These are phyloP conservation scores for Candolleomyces eurysporus DNA, from an alignment of 768 basidiomycete genomes.

Conservation along the genomic window DNA sequence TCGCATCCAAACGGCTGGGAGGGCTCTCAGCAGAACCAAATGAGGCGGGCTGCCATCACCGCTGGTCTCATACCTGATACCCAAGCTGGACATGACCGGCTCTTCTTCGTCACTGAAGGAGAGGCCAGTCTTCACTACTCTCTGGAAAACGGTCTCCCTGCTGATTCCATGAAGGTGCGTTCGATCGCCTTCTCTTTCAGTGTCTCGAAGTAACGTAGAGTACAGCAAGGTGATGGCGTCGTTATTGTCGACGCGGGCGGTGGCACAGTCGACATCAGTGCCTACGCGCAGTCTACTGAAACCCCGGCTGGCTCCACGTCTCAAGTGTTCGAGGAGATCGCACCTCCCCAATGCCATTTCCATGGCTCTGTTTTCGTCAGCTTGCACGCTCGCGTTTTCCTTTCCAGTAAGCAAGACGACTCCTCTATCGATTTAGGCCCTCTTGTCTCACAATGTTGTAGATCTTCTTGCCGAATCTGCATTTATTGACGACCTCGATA, in stretches of 20 bases:
- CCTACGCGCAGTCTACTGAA: slow-evolving; percentile 31
- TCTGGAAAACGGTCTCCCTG: slow-evolving; percentile 12
- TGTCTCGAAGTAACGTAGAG: neutral
- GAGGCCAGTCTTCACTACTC: slow-evolving; percentile 57
- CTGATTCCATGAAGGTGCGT: slow-evolving; percentile 10
- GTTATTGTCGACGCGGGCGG: slow-evolving; percentile 60
- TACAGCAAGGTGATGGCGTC: slow-evolving; percentile 42
- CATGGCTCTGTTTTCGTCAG: slow-evolving; percentile 47
- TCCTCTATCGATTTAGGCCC: neutral
- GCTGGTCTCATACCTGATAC: slow-evolving; percentile 42
- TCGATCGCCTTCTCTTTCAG: neutral
- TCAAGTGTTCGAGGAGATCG: slow-evolving; percentile 40
- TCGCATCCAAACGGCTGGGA: slow-evolving; percentile 59
- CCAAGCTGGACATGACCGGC: slow-evolving; percentile 28
- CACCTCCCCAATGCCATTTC: slow-evolving; percentile 37
- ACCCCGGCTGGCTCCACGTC: slow-evolving; percentile 11
- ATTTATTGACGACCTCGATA: slow-evolving; percentile 15
- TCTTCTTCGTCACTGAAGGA: slow-evolving; percentile 53
- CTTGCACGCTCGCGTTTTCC: slow-evolving; percentile 31
- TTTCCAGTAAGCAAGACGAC: slow-evolving; percentile 26
- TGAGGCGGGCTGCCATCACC: slow-evolving; percentile 43
- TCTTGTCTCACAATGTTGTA: neutral
- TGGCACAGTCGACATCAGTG: slow-evolving; percentile 58
- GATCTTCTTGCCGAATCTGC: slow-evolving; percentile 13
- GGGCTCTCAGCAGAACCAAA: slow-evolving; percentile 46